These are phyloP conservation scores for Eleusine indica DNA, from an alignment of 176 grass and related monocot species.

Conservation along the genomic window DNA sequence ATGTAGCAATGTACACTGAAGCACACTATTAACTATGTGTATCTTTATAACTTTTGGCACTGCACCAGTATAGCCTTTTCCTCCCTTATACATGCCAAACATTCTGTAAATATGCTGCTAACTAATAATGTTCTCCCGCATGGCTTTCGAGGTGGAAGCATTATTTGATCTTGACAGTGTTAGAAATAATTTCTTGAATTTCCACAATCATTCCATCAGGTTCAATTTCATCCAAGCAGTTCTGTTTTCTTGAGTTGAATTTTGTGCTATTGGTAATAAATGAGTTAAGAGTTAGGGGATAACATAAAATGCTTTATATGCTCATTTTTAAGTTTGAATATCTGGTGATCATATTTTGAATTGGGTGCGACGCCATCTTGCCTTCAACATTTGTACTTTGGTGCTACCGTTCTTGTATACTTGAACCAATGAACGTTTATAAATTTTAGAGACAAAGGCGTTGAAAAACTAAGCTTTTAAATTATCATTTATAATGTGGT, in stretches of 20 bases:
- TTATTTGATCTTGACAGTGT: not conserved
- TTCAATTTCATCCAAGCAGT: not conserved
- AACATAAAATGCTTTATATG: conserved; percentile 21
- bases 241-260: not conserved
- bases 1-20: not conserved
- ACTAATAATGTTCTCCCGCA: not conserved
- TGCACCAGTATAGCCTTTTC: not conserved
- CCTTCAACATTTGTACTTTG: conserved; percentile 7
- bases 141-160: conserved; percentile 2
- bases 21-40: not conserved
- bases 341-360: not conserved
- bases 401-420: not conserved
- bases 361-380: not conserved
- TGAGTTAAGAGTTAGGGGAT: not conserved
- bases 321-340: not conserved
- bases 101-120: not conserved
- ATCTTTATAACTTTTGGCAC: not conserved
- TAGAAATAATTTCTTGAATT: not conserved
- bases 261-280: not conserved
- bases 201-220: not conserved
- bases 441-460: not conserved
- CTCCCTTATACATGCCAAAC: not conserved
- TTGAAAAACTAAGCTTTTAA: not conserved
- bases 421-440: not conserved
- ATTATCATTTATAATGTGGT: not conserved